Evolutionary conservation across 371 early-diverging fungal species (phyloP).

Genomic region (Funneliformis caledonium): DNA sequence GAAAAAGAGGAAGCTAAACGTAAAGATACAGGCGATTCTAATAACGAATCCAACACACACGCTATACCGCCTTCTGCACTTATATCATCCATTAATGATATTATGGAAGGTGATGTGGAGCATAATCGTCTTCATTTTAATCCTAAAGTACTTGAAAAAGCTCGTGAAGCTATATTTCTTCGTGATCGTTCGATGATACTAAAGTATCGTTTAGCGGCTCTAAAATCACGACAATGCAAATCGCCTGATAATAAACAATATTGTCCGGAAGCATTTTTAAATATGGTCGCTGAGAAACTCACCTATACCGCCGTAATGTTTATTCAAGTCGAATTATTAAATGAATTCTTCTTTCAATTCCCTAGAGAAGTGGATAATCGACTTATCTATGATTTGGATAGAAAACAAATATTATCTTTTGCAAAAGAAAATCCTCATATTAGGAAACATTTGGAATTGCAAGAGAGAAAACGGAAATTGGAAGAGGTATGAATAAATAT

Average conservation of each 20-base stretch:
- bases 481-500: constrained; percentile 68
- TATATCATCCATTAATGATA: constrained; percentile 6
- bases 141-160: constrained; percentile 77
- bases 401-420: constrained; percentile 79
- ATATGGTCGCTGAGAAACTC: constrained; percentile 90
- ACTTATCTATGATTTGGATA: constrained; percentile 75
- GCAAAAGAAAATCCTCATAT: constrained; percentile 90
- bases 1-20: constrained; percentile 57
- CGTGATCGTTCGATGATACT: constrained; percentile 77
- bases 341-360: constrained; percentile 97
- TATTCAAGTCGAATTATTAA: constrained; percentile 93
- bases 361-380: constrained; percentile 92
- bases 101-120: constrained; percentile 43
- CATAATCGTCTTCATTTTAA: constrained; percentile 56
- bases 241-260: constrained; percentile 77
- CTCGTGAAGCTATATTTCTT: constrained; percentile 76
- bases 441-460: constrained; percentile 80
- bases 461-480: constrained; percentile 82
- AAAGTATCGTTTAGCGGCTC: constrained; percentile 77
- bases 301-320: constrained; percentile 95
- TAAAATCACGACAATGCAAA: constrained; percentile 80
- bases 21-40: constrained; percentile 35
- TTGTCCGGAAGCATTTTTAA: constrained; percentile 93
- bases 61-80: neutral
- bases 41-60: constrained; percentile 31